Evolutionary conservation across 2,329 filamentous ascomycete genomes (phyloP).

Genomic region (Rasamsonia emersonii): DNA sequence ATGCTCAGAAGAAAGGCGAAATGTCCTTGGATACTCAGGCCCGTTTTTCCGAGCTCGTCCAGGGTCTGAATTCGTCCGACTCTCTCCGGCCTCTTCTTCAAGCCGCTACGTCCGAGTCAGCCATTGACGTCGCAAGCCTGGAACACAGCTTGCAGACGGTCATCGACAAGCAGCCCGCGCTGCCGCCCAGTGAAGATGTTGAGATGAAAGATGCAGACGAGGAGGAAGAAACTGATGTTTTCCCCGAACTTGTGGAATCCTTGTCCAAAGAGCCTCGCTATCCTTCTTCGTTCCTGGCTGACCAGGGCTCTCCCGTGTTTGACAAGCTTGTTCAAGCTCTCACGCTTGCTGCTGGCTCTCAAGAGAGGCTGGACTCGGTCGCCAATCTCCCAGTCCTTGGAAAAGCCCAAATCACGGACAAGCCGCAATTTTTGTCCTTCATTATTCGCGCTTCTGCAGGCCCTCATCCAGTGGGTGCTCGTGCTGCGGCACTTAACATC

Average conservation of each 20-base stretch:
- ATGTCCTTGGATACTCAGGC: constrained; percentile 45
- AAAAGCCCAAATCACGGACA: constrained; percentile 41
- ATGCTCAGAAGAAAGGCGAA: constrained; percentile 39
- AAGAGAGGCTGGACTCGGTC: constrained; percentile 26
- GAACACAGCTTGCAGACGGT: constrained; percentile 67
- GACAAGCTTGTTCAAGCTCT: constrained; percentile 31
- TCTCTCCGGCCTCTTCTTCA: constrained; percentile 56
- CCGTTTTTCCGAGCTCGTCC: constrained; percentile 58
- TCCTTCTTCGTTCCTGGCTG: constrained; percentile 30
- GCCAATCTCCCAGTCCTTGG: constrained; percentile 29
- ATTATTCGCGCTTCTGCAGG: constrained; percentile 68
- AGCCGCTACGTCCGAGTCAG: constrained; percentile 56
- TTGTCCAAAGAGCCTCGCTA: constrained; percentile 20
- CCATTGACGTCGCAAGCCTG: constrained; percentile 64
- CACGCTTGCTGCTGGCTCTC: constrained; percentile 22
- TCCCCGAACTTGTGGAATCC: constrained; percentile 25
- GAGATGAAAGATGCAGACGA: constrained; percentile 39
- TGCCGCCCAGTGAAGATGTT: constrained; percentile 42
- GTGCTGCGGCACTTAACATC: constrained; percentile 60
- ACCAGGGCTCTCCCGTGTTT: constrained; percentile 25
- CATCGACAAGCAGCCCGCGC: constrained; percentile 50
- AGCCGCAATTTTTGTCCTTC: constrained; percentile 65
- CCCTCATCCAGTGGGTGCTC: constrained; percentile 58
- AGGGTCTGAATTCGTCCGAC: constrained; percentile 54
- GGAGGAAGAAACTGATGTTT: constrained; percentile 19